Evolutionary conservation across 2,329 filamentous ascomycete species (phyloP), one percentile per base, ranked within the genome.

Genomic region (Microdochium trichocladiopsis): DNA sequence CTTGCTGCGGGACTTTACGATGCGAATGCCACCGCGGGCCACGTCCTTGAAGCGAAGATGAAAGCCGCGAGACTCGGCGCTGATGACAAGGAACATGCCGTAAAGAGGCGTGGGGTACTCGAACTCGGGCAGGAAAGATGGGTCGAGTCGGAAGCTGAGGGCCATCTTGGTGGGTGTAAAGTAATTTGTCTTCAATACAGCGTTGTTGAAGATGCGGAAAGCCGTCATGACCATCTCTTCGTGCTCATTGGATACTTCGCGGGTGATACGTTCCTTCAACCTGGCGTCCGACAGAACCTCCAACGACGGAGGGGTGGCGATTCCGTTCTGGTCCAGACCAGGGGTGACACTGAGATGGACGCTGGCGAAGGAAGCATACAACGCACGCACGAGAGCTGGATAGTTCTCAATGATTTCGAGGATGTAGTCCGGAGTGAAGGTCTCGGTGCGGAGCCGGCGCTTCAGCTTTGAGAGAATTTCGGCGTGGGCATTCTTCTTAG

Each of bases 61-160:
- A 78, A 99, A 99, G 33, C 94, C 94, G 58, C 94, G 86, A 64
- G 95, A 95, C 72, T 99, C 94, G 11, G 94, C 93, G 63, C 90
- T 91, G 69, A 99, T 96, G 58, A 99, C 89, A 50, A 99, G 79
- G 79, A 99, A 99, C 94, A 99, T 99, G 58, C 94, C 94, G 63
- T 94, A 99, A 9, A 99, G 78, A 6, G 86, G 90, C 69, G 93
- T 90, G 47, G 94, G 89, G 69, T 99, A 99, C 71, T 99, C 94
- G 51, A 92, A 84, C 55, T 87, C 80, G 4, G 94, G 94, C 36
- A 99, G 77, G 80, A 99, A 99, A 41, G 75, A 79, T 6, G 91
- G 90, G 66, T 96, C 87, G 56, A 99, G 76, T 51, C 94, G 88
- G 83, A 99, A 99, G 75, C 91, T 96, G 60, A 99, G 80, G 10